Evolutionary conservation across 2,329 filamentous ascomycete species (phyloP), one percentile per base, ranked within the genome.

Genomic region (Hypoxylon sp.): DNA sequence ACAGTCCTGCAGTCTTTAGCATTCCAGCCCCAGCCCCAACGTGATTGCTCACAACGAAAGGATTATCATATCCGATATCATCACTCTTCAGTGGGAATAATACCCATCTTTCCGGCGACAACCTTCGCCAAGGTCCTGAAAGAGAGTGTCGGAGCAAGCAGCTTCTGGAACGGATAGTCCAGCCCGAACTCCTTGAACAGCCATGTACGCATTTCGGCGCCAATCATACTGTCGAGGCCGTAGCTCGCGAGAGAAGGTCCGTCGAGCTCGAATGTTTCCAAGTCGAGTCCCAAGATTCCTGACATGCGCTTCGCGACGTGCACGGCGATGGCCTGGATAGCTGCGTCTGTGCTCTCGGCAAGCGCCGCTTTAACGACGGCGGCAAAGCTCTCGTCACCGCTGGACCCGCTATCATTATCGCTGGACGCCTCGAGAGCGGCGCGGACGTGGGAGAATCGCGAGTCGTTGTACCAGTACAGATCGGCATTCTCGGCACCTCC

Each of bases 101-200:
- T 19, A 41, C 46, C 50, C 53, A 69, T 72, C 32, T 63, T 63
- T 9, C 30, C 59, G 3, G 50, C 56, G 41, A 69, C 41, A 8
- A 65, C 61, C 4, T 58, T 41, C 8, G 37, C 37, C 37, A 41
- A 21, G 16, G 37, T 41, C 7, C 43, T 55, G 21, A 72, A 68
- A 2, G 75, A 77, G 50, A 79, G 63, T 0, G 68, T 74, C 1
- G 75, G 67, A 0, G 66, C 75, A 16, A 81, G 71, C n/a, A 81
- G 72, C 57, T 79, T 71, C 70, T 79, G 77, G 57, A 81, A 80
- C 1, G 78, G 77, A 30, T 80, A 71, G 62, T 82, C 79, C 0
- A 81, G 69, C 14, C 74, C 70, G 34, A 73, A 77, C 64, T 78
- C 77, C 43, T 73, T 76, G 71, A 78, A 79, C 16, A 79, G 67